These are phyloP conservation scores for Trypanosoma cruzi DNA, from an alignment of 208 protist species.

Conservation along the genomic window DNA sequence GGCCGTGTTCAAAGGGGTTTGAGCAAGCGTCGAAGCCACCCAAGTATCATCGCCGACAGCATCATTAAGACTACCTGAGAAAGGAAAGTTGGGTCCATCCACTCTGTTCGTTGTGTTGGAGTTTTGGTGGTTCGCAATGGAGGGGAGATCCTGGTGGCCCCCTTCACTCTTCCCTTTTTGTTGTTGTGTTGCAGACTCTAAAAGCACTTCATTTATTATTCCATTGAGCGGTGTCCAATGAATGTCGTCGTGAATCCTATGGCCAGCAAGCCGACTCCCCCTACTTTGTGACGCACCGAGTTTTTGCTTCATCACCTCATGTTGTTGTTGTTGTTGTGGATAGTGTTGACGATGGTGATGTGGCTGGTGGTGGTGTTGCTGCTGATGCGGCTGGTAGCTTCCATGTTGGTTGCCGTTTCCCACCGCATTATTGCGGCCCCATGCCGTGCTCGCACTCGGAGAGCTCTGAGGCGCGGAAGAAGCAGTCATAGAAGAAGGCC, in stretches of 20 bases:
- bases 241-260: slow-evolving; percentile 9
- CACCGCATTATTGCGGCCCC: slow-evolving; percentile 17
- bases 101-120: background rate
- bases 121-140: background rate
- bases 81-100: background rate
- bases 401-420: slow-evolving; percentile 16
- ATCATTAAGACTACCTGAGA: slow-evolving; percentile 7
- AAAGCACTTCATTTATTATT: background rate
- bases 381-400: background rate
- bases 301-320: background rate
- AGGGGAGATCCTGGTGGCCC: background rate
- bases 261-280: slow-evolving; percentile 1
- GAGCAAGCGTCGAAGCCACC: slow-evolving; percentile 6
- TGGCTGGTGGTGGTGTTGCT: background rate
- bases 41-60: slow-evolving; percentile 14
- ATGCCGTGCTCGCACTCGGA: background rate
- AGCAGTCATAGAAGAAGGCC: background rate
- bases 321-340: slow-evolving; percentile 6
- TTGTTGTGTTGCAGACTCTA: slow-evolving; percentile 1
- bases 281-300: background rate
- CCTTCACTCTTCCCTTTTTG: slow-evolving; percentile 4
- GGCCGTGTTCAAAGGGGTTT: slow-evolving; percentile 1
- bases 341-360: background rate
- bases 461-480: background rate
- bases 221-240: background rate